Evolutionary conservation across 1,284 basidiomycete species (phyloP).

Genomic region (Termitomyces sp.): DNA sequence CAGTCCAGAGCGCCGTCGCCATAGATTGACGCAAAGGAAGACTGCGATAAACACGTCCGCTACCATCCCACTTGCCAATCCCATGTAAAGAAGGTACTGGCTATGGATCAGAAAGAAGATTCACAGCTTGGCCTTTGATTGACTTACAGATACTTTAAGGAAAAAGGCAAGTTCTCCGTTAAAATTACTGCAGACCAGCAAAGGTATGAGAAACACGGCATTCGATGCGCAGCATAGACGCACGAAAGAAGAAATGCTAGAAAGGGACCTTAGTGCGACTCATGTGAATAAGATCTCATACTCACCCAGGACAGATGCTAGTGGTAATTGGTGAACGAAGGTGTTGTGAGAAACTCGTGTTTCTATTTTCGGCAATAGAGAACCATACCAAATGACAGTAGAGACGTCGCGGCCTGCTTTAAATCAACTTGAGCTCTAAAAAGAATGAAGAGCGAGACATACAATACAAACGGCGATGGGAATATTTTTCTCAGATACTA

Average conservation of each 20-base stretch:
- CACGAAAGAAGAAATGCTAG: not conserved
- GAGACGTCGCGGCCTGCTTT: not conserved
- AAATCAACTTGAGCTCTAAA: not conserved
- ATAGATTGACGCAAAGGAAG: not conserved
- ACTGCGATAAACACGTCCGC: not conserved
- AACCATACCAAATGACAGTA: not conserved
- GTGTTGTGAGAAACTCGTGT: not conserved
- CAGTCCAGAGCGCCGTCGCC: not conserved
- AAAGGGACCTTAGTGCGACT: no score
- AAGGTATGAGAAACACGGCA: not conserved
- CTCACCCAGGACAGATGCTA: not conserved
- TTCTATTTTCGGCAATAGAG: not conserved
- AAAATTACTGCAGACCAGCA: not conserved
- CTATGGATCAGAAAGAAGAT: not conserved
- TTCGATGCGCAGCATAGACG: not conserved
- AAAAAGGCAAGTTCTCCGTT: not conserved
- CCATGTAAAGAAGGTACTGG: constrained; percentile 1
- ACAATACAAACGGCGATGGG: not conserved
- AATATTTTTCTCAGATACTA: not conserved
- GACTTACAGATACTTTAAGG: not conserved
- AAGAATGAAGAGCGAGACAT: not conserved
- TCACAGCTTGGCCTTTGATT: not conserved
- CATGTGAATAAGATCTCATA: no score
- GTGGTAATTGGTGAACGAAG: not conserved
- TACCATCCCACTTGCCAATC: not conserved